Conservation (phyloP, 2,329 filamentous ascomycete species). For the Xylariaceae sp. region DNA sequence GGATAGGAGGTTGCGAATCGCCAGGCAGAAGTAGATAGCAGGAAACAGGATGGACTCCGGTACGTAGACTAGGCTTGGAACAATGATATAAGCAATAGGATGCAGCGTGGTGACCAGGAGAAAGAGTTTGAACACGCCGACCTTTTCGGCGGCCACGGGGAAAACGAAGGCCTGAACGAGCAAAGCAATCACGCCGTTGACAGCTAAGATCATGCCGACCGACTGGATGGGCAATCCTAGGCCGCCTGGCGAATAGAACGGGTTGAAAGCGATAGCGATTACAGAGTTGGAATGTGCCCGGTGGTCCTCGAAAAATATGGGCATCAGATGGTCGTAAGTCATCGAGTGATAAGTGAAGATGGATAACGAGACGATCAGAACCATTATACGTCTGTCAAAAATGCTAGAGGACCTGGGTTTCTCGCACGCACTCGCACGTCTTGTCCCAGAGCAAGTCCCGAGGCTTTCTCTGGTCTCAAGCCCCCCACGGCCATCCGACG, state of each 20-base stretch:
- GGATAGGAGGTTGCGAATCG: conserved; percentile 56
- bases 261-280: conserved; percentile 34
- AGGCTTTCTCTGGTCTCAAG: conserved; percentile 47
- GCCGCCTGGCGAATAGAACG: conserved; percentile 57
- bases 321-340: conserved; percentile 87
- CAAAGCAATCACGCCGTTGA: conserved; percentile 56
- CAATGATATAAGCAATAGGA: conserved; percentile 56
- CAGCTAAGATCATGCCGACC: conserved; percentile 58
- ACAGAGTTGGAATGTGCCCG: conserved; percentile 43
- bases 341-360: conserved; percentile 95
- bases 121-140: conserved; percentile 59
- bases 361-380: conserved; percentile 74
- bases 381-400: conserved; percentile 61
- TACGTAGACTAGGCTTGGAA: conserved; percentile 55
- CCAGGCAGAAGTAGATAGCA: conserved; percentile 55
- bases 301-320: conserved; percentile 87
- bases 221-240: conserved; percentile 59
- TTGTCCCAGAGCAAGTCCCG: conserved; percentile 43
- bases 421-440: conserved; percentile 31
- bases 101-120: conserved; percentile 56
- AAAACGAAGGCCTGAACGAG: conserved; percentile 59
- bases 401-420: conserved; percentile 40
- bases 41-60: conserved; percentile 49
- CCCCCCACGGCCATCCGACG: conserved; percentile 76
- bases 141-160: conserved; percentile 52